phyloP scores from a whole-genome alignment of 345 rosid species.

The Gossypioides kirkii region DNA sequence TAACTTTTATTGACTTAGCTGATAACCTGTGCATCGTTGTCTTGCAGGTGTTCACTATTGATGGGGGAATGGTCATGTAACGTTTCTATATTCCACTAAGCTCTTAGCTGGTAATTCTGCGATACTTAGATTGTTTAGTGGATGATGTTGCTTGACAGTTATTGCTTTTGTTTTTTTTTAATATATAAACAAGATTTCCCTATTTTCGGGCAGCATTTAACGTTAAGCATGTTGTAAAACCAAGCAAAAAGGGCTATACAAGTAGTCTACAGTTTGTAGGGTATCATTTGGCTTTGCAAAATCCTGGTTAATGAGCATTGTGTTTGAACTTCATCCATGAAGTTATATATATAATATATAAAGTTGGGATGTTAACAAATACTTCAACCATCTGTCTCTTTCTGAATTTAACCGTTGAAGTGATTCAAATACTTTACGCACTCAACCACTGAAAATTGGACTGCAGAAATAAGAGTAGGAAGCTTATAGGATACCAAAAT shows the following conservation, averaged over 20 bases:
- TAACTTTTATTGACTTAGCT: neutral
- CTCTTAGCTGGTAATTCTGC: neutral
- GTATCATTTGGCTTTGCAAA: neutral
- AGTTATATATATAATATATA: neutral
- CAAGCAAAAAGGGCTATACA: neutral
- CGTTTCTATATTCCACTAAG: neutral
- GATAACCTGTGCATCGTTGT: conserved; percentile 5
- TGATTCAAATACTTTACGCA: conserved; percentile 2
- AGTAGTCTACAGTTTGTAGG: neutral
- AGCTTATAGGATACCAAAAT: neutral
- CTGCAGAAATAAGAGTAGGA: neutral
- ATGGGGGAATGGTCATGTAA: conserved; percentile 96
- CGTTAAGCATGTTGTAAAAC: neutral
- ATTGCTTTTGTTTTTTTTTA: neutral
- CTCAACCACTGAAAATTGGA: neutral
- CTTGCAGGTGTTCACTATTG: conserved; percentile 78
- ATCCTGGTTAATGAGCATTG: neutral
- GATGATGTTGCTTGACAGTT: neutral
- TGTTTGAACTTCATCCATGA: neutral
- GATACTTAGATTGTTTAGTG: neutral
- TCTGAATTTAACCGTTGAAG: neutral
- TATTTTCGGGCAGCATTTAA: neutral
- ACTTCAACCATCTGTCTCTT: neutral
- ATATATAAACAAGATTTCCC: neutral
- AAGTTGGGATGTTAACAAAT: neutral